phyloP scores from a whole-genome alignment of 192 early-diverging fungal genomes.

The Dissophora ornata region DNA sequence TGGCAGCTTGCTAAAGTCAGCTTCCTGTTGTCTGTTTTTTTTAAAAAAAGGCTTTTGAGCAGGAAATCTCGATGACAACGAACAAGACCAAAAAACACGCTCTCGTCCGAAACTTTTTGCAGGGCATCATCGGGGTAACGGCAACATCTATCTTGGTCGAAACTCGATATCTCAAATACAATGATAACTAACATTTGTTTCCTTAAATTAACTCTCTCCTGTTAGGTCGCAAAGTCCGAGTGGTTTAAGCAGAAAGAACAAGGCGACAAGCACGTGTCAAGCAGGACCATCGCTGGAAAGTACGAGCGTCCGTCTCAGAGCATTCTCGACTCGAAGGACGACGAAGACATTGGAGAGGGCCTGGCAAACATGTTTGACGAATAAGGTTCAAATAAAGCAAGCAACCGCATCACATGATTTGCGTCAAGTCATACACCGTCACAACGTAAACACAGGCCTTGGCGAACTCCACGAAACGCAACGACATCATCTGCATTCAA shows the following conservation, averaged over 20 bases:
- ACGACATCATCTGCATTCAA: no score
- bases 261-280: slow-evolving; percentile 11
- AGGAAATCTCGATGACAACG: slow-evolving; percentile 6
- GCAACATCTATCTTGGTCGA: background rate
- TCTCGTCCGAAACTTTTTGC: slow-evolving; percentile 41
- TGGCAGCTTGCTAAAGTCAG: background rate
- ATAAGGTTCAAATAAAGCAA: no score
- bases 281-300: slow-evolving; percentile 27
- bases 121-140: slow-evolving; percentile 53
- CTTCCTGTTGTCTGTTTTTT: background rate
- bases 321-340: slow-evolving; percentile 27
- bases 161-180: background rate
- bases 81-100: slow-evolving; percentile 44
- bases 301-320: slow-evolving; percentile 40
- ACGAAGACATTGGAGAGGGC: slow-evolving; percentile 45
- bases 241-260: slow-evolving; percentile 50
- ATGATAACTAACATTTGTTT: background rate
- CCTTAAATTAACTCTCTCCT: no score
- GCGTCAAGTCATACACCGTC: no score
- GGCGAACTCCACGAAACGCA: no score
- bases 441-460: no score
- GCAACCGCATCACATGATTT: no score
- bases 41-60: slow-evolving; percentile 29
- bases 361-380: slow-evolving; percentile 35
- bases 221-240: slow-evolving; percentile 51